Evolutionary conservation across 208 protist species (phyloP), one percentile per base, ranked within the genome.

Genomic region (Phytomonas sp.): DNA sequence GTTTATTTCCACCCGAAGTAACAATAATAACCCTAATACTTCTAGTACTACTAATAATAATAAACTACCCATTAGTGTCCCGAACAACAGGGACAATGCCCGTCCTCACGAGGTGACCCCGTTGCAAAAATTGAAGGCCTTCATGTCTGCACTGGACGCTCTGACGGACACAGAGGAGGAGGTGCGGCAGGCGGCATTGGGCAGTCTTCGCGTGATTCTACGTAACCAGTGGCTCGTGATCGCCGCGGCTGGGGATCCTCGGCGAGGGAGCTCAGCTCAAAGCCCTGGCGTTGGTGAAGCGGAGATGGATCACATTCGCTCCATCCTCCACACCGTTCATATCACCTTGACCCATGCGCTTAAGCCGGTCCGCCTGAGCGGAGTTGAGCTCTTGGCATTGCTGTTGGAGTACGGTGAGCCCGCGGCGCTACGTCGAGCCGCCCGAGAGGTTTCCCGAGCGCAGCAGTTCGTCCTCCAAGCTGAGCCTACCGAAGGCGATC

Each of bases 141-240:
- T 84, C 70, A 74, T 7, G 49, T 32, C 77, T 31, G 84, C 87
- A 5, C 67, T 93, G 36, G 82, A 93, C 61, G 84, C 84, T 7
- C 70, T 93, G 73, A 83, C 82, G 0, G 87, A 93, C 76, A 93
- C 87, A 19, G 84, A 90, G 29, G 82, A 83, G 36, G 80, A 86
- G 32, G 87, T 90, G 26, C 84, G 87, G 31, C 67, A 65, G 8
- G 78, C 70, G 4, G 87, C 87, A 7, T 75, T 93, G 60, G 62
- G 68, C 60, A 67, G 61, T 19, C 67, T 93, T 30, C 52, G 67
- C n/a, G 62, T 75, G 40, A 11, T 42, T 10, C 16, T 30, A 32
- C 12, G 32, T 4, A 6, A 10, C 62, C 5, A 10, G 11, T 37
- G 29, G 12, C 26, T 6, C 59, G 1, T 4, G 42, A 4, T 23